Percentiles rank a stretch among this genome's conserved stretches.
Evolutionary conservation across 371 early-diverging fungal species (phyloP).

Genomic region (Rhizopus arrhizus): DNA sequence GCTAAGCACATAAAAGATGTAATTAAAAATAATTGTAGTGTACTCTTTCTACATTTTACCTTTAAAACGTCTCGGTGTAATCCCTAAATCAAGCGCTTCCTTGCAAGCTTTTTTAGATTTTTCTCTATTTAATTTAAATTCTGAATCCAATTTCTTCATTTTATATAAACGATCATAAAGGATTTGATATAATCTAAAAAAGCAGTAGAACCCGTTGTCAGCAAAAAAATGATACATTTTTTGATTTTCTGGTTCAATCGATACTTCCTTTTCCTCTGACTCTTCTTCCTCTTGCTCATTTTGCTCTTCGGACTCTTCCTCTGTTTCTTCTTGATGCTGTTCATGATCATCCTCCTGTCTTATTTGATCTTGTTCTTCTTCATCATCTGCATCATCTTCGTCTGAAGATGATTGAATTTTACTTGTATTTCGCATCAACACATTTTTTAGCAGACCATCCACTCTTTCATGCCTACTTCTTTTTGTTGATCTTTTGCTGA

Average conservation of each 20-base stretch:
- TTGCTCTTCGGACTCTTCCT: conserved; percentile 16
- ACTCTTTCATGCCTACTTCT: conserved; percentile 10
- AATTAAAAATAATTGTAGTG: neutral
- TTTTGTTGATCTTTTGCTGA: neutral
- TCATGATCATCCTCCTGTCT: conserved; percentile 13
- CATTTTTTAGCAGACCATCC: conserved; percentile 25
- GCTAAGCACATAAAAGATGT: conserved; percentile 3
- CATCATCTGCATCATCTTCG: conserved; percentile 15
- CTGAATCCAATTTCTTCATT: conserved; percentile 71
- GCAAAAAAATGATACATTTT: conserved; percentile 61
- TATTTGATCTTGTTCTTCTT: neutral
- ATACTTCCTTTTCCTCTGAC: neutral
- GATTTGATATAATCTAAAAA: conserved; percentile 77
- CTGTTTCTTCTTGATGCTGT: conserved; percentile 11
- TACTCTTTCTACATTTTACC: conserved; percentile 18
- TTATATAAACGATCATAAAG: conserved; percentile 71
- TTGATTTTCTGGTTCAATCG: conserved; percentile 25
- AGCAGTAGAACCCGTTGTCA: conserved; percentile 80
- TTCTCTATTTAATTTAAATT: conserved; percentile 58
- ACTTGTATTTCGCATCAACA: conserved; percentile 23
- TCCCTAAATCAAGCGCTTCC: conserved; percentile 78
- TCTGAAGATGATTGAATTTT: conserved; percentile 6
- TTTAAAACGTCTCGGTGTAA: conserved; percentile 50
- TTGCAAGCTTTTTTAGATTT: conserved; percentile 60
- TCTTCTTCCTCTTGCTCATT: conserved; percentile 21